phyloP scores from a whole-genome alignment of 257 asterid species.

The Cordia subcordata region DNA sequence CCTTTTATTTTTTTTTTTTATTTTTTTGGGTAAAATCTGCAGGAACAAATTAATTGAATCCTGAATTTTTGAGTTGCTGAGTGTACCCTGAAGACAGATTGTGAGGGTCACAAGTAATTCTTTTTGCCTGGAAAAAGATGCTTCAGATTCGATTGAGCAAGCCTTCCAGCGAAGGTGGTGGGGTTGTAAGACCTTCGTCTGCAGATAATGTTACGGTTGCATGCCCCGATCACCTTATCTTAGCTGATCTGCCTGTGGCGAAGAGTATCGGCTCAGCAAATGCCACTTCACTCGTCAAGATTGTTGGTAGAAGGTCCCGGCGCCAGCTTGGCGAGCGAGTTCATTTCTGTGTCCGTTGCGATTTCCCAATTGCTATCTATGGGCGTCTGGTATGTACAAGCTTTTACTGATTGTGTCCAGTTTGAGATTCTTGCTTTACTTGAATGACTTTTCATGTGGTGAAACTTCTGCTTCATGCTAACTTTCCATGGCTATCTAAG shows the following conservation, averaged over 20 bases:
- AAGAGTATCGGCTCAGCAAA: conserved; percentile 69
- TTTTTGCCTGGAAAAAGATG: conserved; percentile 40
- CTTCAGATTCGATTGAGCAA: conserved; percentile 95
- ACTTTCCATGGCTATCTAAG: too few relatives aligned
- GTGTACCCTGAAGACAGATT: not conserved
- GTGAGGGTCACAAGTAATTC: not conserved
- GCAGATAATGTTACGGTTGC: conserved; percentile 82
- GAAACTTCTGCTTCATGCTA: too few relatives aligned
- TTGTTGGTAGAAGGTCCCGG: conserved; percentile 83
- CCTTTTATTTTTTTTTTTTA: too few relatives aligned
- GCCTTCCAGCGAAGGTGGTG: conserved; percentile 71
- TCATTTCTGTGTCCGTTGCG: conserved; percentile 85
- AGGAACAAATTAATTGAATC: not conserved
- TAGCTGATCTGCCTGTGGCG: conserved; percentile 97
- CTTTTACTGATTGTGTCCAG: too few relatives aligned
- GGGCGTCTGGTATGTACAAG: conserved; percentile 74
- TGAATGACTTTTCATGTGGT: too few relatives aligned
- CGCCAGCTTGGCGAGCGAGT: conserved; percentile 96
- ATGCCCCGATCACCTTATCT: conserved; percentile 90
- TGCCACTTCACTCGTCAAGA: conserved; percentile 53
- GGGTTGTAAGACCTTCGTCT: conserved; percentile 47
- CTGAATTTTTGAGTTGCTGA: not conserved
- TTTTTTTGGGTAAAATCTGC: not conserved
- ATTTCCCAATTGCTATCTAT: conserved; percentile 85
- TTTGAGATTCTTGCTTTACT: too few relatives aligned